These are phyloP conservation scores for Tuctoria greenei DNA, from an alignment of 176 grass and related monocot genomes.

Conservation along the genomic window DNA sequence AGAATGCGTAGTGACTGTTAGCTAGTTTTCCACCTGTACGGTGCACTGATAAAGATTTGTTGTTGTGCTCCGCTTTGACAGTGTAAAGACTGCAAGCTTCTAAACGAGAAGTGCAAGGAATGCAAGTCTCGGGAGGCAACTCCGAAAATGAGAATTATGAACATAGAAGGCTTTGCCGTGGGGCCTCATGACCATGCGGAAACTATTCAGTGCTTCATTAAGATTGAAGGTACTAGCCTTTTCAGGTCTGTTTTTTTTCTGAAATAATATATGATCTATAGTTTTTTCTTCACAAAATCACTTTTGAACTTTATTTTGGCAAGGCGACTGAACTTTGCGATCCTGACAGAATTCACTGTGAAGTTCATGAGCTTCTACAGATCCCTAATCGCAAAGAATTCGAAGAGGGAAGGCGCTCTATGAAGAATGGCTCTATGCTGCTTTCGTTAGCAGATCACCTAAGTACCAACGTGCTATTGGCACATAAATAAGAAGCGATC, in stretches of 20 bases:
- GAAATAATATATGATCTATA: not conserved
- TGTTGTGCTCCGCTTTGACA: not conserved
- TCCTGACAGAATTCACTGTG: conserved; percentile 65
- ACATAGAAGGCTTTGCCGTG: conserved; percentile 38
- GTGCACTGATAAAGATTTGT: not conserved
- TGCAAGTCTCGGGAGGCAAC: conserved; percentile 11
- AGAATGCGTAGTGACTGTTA: not conserved
- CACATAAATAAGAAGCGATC: conserved; percentile 25
- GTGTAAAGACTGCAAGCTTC: not conserved
- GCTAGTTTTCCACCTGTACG: not conserved
- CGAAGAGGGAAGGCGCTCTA: not conserved
- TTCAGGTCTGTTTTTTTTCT: not conserved
- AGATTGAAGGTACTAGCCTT: conserved; percentile 55
- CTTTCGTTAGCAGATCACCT: not conserved
- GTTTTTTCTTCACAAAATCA: no score
- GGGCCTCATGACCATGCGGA: conserved; percentile 26
- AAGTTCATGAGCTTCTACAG: conserved; percentile 70
- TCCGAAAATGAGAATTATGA: not conserved
- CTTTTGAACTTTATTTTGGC: not conserved
- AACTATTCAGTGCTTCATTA: conserved; percentile 57
- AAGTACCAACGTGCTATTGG: no score
- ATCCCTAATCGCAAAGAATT: conserved; percentile 47
- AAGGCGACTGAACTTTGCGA: conserved; percentile 10
- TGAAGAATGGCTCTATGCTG: not conserved
- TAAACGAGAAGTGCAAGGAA: conserved; percentile 4